Base-by-base conservation (phyloP, 2,329 filamentous ascomycete species). In the Keithomyces neogunnii region DNA sequence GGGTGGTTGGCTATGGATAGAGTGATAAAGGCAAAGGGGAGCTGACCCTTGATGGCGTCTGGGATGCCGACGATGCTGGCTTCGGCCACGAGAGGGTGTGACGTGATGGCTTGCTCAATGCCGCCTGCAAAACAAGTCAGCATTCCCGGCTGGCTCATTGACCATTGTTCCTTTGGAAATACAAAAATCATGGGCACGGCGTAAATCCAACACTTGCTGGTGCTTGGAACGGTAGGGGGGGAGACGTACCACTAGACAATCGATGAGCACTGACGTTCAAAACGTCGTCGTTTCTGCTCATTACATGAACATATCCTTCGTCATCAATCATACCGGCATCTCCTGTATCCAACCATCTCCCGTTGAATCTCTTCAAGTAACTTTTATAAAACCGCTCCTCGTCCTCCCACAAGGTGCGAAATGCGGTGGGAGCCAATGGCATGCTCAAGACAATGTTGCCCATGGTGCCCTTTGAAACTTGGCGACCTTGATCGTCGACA, bases 241-340 rank as follows among this genome's bases (percentile, higher is more conserved):
- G 42, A 3, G 29, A 66, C 76, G 60, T 73, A 87, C 87, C 89
- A 9, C 90, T 96, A 56, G 87, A 92, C 55, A 96, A 84, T 11
- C 91, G 81, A 71, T 96, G 91, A 4, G 91, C 90, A 40, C 90
- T 91, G n/a, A 96, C 91, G 63, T 96, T 96, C 63, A 96, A 90
- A 53, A 96, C 86, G 66, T 96, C 91, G 70, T 96, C 91, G 33
- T 73, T 76, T 40, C 81, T 70, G 40, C 77, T 77, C 81, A 84
- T 83, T 58, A 85, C 80, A 57, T 80, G 77, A 40, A 84, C 75
- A 59, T 84, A 84, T 4, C 81, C 81, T 40, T 92, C 84, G 11
- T 77, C 66, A 63, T 96, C 91, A 52, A 96, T 82, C 74, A 90
- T 84, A 0, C 92, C 91, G 0, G 89, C 86, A 64, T 97, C 91